Conservation (phyloP, 176 grass and related monocot species). For the Phragmites australis region DNA sequence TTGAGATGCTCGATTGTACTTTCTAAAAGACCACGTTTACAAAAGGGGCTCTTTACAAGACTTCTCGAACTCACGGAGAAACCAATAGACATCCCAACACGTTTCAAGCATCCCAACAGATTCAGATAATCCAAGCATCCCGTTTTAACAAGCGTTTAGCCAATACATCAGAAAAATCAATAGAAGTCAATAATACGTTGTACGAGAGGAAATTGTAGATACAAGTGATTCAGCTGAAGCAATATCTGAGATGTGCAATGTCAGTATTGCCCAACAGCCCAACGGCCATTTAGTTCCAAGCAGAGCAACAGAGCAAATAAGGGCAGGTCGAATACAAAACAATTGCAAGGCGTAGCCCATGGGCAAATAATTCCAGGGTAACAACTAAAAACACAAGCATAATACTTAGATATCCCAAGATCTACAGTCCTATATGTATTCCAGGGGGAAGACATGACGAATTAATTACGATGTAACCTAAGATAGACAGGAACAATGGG, state of each 20-base stretch:
- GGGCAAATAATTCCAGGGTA: not conserved
- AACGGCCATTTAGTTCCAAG: not conserved
- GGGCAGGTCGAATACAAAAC: not conserved
- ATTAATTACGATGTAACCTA: constrained; percentile 33
- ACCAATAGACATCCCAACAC: no score
- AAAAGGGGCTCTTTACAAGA: not conserved
- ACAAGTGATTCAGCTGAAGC: not conserved
- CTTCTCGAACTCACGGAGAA: not conserved
- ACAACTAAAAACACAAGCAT: constrained; percentile 25
- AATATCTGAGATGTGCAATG: not conserved
- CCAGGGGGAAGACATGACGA: not conserved
- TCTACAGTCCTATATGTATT: not conserved
- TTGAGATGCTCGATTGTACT: no score
- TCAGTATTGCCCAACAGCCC: not conserved
- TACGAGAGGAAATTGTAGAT: not conserved
- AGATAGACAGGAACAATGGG: not conserved
- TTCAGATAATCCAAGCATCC: not conserved
- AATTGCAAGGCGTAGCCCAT: constrained; percentile 2
- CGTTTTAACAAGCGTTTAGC: not conserved
- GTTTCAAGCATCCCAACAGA: no score
- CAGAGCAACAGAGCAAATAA: not conserved
- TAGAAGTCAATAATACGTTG: not conserved
- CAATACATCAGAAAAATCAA: not conserved
- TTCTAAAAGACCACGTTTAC: not conserved
- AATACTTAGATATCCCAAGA: constrained; percentile 12